Evolutionary conservation across 495 filamentous ascomycete species (phyloP).

Genomic region (Xylaria longipes): DNA sequence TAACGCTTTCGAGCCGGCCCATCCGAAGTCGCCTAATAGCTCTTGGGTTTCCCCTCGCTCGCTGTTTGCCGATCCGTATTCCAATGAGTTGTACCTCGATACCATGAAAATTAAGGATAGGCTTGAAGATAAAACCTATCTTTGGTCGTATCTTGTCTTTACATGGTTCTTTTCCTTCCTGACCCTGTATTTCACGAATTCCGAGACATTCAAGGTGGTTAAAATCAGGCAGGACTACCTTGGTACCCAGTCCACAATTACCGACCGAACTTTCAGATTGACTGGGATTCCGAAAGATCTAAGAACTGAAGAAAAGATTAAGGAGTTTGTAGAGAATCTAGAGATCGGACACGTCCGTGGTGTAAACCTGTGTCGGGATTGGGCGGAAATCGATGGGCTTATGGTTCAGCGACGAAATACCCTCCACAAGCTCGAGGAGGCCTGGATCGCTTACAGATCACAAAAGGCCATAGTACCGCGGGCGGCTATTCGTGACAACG

Average conservation of each 20-base stretch:
- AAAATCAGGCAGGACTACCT: constrained; percentile 87
- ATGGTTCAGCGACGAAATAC: constrained; percentile 69
- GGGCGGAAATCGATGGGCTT: constrained; percentile 80
- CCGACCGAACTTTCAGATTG: constrained; percentile 89
- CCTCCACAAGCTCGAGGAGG: constrained; percentile 79
- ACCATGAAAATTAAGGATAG: constrained; percentile 13
- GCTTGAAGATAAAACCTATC: constrained; percentile 58
- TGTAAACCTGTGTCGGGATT: constrained; percentile 86
- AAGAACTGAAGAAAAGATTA: constrained; percentile 81
- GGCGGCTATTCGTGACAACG: background rate
- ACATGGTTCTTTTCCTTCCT: constrained; percentile 88
- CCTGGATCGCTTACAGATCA: constrained; percentile 72
- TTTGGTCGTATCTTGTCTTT: constrained; percentile 95
- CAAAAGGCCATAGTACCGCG: constrained; percentile 34
- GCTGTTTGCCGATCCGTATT: constrained; percentile 3
- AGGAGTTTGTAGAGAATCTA: constrained; percentile 83
- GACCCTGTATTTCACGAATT: constrained; percentile 80
- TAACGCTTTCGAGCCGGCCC: constrained; percentile 57
- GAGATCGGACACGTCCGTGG: constrained; percentile 92
- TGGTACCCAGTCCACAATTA: constrained; percentile 89
- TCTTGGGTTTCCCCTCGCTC: constrained; percentile 18
- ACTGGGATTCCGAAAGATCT: constrained; percentile 86
- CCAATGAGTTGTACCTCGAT: constrained; percentile 2
- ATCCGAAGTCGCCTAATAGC: constrained; percentile 20
- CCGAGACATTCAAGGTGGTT: constrained; percentile 83